A percentile compares a stretch with the other conserved stretches of the same genome.
Evolutionary conservation across 2,329 filamentous ascomycete species (phyloP).

Genomic region (Pseudogymnoascus sp.): DNA sequence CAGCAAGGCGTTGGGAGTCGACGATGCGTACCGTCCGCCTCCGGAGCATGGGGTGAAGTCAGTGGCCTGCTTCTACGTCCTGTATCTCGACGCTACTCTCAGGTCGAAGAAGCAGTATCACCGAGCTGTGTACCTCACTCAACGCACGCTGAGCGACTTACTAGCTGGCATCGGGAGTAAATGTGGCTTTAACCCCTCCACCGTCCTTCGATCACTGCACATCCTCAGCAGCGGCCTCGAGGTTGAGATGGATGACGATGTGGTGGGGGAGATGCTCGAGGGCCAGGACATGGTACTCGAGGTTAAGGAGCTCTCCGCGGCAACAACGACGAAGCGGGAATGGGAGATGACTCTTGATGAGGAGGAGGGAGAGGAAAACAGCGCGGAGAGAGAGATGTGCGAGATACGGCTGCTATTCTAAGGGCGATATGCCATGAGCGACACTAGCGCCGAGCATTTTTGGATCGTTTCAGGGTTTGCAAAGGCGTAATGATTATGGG

Average conservation of each 20-base stretch:
- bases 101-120: slow-evolving; percentile 52
- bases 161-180: slow-evolving; percentile 67
- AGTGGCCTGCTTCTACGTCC: slow-evolving; percentile 84
- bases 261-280: slow-evolving; percentile 74
- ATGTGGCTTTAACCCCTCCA: slow-evolving; percentile 67
- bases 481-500: too few species aligned
- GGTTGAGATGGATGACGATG: slow-evolving; percentile 84
- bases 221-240: slow-evolving; percentile 68
- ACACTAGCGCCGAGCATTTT: too few species aligned
- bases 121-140: slow-evolving; percentile 76
- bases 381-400: slow-evolving; percentile 20
- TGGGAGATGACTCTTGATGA: slow-evolving; percentile 56
- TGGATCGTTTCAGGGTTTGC: too few species aligned
- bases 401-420: slow-evolving; percentile 30
- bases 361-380: slow-evolving; percentile 14
- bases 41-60: slow-evolving; percentile 60
- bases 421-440: slow-evolving; percentile 14
- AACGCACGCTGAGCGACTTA: slow-evolving; percentile 69
- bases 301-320: slow-evolving; percentile 37
- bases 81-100: slow-evolving; percentile 46
- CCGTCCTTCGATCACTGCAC: slow-evolving; percentile 64
- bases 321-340: slow-evolving; percentile 41
- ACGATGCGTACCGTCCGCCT: slow-evolving; percentile 74
- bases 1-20: slow-evolving; percentile 90
- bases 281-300: slow-evolving; percentile 86